These are phyloP conservation scores for Tremella yokohamensis DNA, from an alignment of 768 basidiomycete genomes.

Conservation along the genomic window DNA sequence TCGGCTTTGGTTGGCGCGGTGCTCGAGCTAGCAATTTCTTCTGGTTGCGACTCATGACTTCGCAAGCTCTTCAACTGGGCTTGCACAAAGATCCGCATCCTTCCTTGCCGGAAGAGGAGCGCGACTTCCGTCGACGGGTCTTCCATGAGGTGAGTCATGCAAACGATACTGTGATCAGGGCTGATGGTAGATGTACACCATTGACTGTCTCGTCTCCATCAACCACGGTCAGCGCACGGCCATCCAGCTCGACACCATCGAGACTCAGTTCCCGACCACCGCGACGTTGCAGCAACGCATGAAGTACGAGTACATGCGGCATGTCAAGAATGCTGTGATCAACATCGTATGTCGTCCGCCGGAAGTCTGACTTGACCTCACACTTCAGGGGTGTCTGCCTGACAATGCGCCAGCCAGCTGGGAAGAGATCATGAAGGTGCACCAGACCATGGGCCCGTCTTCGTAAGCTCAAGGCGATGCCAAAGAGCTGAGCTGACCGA, in stretches of 20 bases:
- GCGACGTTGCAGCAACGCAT: constrained; percentile 9
- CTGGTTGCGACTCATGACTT: constrained; percentile 42
- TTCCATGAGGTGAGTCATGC: constrained; percentile 31
- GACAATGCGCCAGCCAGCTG: constrained; percentile 29
- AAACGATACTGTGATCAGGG: not conserved
- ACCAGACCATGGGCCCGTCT: constrained; percentile 14
- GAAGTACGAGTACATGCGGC: constrained; percentile 37
- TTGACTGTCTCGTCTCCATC: constrained; percentile 42
- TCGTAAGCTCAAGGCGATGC: no score
- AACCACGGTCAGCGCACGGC: constrained; percentile 43
- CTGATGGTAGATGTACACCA: constrained; percentile 19
- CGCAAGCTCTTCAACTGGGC: constrained; percentile 32
- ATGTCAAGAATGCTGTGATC: constrained; percentile 34
- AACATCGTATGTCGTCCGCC: constrained; percentile 26
- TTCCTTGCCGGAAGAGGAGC: constrained; percentile 32
- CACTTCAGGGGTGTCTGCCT: constrained; percentile 28
- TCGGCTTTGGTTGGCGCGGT: constrained; percentile 44
- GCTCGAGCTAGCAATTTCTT: constrained; percentile 39
- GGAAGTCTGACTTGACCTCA: not conserved
- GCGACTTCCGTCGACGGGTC: constrained; percentile 36
- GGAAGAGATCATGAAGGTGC: constrained; percentile 23
- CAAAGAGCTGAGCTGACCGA: constrained; percentile 2
- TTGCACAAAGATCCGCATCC: constrained; percentile 43
- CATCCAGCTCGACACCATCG: constrained; percentile 32
- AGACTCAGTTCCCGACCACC: constrained; percentile 28